A percentile compares a stretch with the other conserved stretches of the same genome.
phyloP scores from a whole-genome alignment of 2,329 filamentous ascomycete species.

The Fusarium avenaceum region DNA sequence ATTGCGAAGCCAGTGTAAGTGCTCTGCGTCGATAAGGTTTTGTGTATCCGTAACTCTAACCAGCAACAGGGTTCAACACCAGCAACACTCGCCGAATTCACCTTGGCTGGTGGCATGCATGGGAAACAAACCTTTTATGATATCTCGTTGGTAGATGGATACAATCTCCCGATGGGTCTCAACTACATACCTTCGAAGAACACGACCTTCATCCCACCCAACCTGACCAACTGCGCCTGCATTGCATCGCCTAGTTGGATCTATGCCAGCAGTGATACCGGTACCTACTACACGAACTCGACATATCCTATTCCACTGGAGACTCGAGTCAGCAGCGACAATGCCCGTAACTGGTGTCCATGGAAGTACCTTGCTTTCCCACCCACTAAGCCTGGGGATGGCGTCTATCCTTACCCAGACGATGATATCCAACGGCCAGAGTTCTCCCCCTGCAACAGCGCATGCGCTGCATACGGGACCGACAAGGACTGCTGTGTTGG shows the following conservation, averaged over 20 bases:
- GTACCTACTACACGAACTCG: slow-evolving; percentile 72
- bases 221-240: slow-evolving; percentile 81
- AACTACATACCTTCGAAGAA: slow-evolving; percentile 72
- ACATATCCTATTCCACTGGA: slow-evolving; percentile 79
- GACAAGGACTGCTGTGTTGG: slow-evolving; percentile 83
- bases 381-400: slow-evolving; percentile 78
- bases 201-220: slow-evolving; percentile 76
- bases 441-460: slow-evolving; percentile 84
- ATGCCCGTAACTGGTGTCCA: slow-evolving; percentile 80
- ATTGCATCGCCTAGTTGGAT: slow-evolving; percentile 77
- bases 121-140: slow-evolving; percentile 81
- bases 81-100: slow-evolving; percentile 85
- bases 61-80: slow-evolving; percentile 75
- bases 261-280: slow-evolving; percentile 66
- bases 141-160: slow-evolving; percentile 86
- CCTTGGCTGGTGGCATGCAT: slow-evolving; percentile 73
- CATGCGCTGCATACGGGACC: slow-evolving; percentile 77
- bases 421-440: slow-evolving; percentile 76
- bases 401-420: slow-evolving; percentile 85
- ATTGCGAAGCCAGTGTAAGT: slow-evolving; percentile 77
- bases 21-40: background rate
- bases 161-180: slow-evolving; percentile 80
- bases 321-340: slow-evolving; percentile 65
- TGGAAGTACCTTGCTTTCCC: slow-evolving; percentile 80
- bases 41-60: slow-evolving; percentile 12